phyloP scores from a whole-genome alignment of 805 yeast genomes.

The Kluyveromyces aestuarii region DNA sequence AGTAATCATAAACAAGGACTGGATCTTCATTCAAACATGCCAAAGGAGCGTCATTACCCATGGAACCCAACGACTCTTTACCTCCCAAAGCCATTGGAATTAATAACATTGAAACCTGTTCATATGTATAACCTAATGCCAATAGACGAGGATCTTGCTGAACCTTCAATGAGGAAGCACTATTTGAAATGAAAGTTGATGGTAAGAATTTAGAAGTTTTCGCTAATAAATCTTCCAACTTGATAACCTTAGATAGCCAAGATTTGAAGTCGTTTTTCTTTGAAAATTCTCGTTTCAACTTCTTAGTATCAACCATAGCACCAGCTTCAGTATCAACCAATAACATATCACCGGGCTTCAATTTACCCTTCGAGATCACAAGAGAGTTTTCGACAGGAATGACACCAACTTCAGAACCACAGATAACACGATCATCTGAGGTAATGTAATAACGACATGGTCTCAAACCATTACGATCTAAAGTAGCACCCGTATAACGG shows the following conservation, averaged over 20 bases:
- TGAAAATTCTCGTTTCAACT: conserved; percentile 72
- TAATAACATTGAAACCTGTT: conserved; percentile 72
- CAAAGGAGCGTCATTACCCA: conserved; percentile 96
- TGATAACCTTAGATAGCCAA: conserved; percentile 84
- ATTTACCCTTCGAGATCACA: conserved; percentile 83
- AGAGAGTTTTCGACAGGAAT: conserved; percentile 78
- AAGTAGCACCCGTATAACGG: conserved; percentile 95
- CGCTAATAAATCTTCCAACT: conserved; percentile 62
- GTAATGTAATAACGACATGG: conserved; percentile 97
- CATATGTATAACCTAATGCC: conserved; percentile 92
- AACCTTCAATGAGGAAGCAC: conserved; percentile 31
- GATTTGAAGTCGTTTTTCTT: conserved; percentile 84
- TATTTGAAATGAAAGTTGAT: conserved; percentile 14
- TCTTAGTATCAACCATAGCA: conserved; percentile 85
- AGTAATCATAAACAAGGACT: conserved; percentile 80
- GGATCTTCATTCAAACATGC: conserved; percentile 95
- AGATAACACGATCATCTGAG: conserved; percentile 87
- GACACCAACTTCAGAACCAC: conserved; percentile 98
- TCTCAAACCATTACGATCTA: conserved; percentile 94
- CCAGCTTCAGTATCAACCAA: conserved; percentile 92
- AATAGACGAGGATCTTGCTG: conserved; percentile 76
- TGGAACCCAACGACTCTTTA: conserved; percentile 92
- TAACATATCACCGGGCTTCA: conserved; percentile 94
- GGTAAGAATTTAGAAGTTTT: conserved; percentile 38
- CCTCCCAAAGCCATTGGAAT: conserved; percentile 92